Conservation (phyloP, 345 rosid genomes). For the Hibiscus syriacus region DNA sequence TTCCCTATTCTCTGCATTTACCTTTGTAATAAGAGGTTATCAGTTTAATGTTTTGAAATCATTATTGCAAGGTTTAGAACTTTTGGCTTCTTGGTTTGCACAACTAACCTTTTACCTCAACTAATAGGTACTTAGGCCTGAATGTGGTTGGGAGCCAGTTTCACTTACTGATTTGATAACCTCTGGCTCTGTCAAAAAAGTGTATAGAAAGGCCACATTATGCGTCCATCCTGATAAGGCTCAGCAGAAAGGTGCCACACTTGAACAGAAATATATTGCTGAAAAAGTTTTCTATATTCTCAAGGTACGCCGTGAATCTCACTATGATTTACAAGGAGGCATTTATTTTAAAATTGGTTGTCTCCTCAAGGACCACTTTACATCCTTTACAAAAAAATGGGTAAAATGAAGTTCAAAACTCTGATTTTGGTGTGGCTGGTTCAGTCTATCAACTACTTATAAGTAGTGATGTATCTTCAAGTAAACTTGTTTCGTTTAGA, state of each 20-base stretch:
- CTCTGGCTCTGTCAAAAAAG: slow-evolving; percentile 77
- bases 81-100: background rate
- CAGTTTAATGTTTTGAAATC: background rate
- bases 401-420: background rate
- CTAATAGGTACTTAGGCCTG: slow-evolving; percentile 87
- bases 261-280: slow-evolving; percentile 79
- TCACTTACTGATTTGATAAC: slow-evolving; percentile 84
- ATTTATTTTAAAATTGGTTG: slow-evolving; percentile 3
- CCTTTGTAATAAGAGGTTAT: background rate
- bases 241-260: slow-evolving; percentile 90
- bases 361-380: background rate
- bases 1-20: slow-evolving; percentile 1
- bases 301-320: slow-evolving; percentile 42
- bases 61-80: background rate
- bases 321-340: background rate
- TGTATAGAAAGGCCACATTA: slow-evolving; percentile 73
- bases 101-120: slow-evolving; percentile 10
- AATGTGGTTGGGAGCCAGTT: slow-evolving; percentile 81
- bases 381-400: background rate
- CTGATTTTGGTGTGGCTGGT: slow-evolving; percentile 1
- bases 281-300: slow-evolving; percentile 96
- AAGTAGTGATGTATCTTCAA: background rate
- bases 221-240: slow-evolving; percentile 97
- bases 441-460: background rate
- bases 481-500: background rate